phyloP scores from a whole-genome alignment of 805 yeast species.

The Diddensiella santjacobensis region DNA sequence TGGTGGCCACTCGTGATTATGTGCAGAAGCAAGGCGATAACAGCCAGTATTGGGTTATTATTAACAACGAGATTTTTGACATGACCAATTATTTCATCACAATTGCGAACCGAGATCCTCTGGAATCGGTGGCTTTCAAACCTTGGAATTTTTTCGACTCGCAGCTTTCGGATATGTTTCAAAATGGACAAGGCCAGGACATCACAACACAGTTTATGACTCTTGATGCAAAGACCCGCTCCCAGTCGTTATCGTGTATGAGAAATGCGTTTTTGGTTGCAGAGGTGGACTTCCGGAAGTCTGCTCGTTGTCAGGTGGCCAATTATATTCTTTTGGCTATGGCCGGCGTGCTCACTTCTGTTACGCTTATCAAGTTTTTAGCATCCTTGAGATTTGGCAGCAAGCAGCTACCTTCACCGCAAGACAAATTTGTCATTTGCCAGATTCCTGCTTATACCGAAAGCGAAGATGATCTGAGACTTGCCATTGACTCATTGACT shows the following conservation, averaged over 20 bases:
- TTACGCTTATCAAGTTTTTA: constrained; percentile 38
- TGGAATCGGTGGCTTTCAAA: constrained; percentile 22
- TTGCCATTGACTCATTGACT: constrained; percentile 56
- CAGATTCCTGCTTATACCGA: constrained; percentile 52
- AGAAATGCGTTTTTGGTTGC: constrained; percentile 37
- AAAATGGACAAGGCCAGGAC: constrained; percentile 35
- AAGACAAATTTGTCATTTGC: constrained; percentile 40
- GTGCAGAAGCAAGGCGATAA: constrained; percentile 25
- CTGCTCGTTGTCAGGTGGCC: constrained; percentile 39
- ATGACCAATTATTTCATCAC: constrained; percentile 38
- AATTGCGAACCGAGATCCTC: constrained; percentile 25
- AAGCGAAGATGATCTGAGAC: constrained; percentile 50
- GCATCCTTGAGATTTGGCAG: constrained; percentile 38
- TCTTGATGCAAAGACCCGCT: constrained; percentile 27
- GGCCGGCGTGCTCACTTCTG: constrained; percentile 37
- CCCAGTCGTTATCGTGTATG: constrained; percentile 34
- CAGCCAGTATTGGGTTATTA: constrained; percentile 31
- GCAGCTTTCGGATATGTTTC: constrained; percentile 31
- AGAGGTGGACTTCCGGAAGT: constrained; percentile 36
- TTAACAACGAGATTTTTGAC: constrained; percentile 36
- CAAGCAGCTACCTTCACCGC: constrained; percentile 35
- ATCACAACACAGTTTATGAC: constrained; percentile 31
- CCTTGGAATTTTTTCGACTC: constrained; percentile 36
- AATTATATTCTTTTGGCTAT: constrained; percentile 37
- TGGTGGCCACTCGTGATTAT: constrained; percentile 33